Evolutionary conservation across 2,329 filamentous ascomycete genomes (phyloP).

Genomic region (Drechslera avenae): DNA sequence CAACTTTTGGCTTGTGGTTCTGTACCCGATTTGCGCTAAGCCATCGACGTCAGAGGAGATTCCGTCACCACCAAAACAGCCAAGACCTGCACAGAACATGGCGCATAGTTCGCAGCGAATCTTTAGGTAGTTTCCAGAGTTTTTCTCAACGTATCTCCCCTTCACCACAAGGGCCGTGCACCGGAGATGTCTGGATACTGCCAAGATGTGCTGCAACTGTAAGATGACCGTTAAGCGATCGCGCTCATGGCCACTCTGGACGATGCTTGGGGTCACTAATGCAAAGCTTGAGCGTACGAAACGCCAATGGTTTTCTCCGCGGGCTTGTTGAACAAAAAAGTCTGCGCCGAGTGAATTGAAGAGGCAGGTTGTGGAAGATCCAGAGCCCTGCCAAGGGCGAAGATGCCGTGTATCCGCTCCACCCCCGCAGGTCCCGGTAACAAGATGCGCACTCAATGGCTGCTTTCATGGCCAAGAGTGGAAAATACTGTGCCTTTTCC

Average conservation of each 20-base stretch:
- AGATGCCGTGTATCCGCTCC: slow-evolving; percentile 9
- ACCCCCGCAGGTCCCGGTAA: background rate
- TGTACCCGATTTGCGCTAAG: background rate
- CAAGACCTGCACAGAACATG: background rate
- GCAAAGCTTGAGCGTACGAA: slow-evolving; percentile 1
- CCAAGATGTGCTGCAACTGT: background rate
- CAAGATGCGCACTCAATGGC: slow-evolving; percentile 7
- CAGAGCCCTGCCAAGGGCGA: slow-evolving; percentile 2
- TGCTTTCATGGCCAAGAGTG: slow-evolving; percentile 4
- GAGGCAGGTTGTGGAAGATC: slow-evolving; percentile 4
- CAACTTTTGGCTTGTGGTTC: slow-evolving; percentile 15
- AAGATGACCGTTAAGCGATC: background rate
- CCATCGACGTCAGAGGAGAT: background rate
- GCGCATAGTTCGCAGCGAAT: slow-evolving; percentile 1
- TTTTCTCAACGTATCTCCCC: slow-evolving; percentile 1
- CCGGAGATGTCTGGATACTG: background rate
- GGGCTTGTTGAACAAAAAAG: background rate
- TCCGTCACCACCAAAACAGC: background rate
- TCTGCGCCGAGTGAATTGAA: background rate
- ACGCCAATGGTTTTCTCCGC: slow-evolving; percentile 3
- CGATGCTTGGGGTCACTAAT: background rate
- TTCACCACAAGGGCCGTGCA: slow-evolving; percentile 5
- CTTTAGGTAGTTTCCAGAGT: background rate
- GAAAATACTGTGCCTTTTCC: slow-evolving; percentile 1
- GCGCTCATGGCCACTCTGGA: background rate